Evolutionary conservation across 306 rosid genomes (phyloP), one percentile per base, ranked within the genome.

Genomic region (Rubus parviflorus): DNA sequence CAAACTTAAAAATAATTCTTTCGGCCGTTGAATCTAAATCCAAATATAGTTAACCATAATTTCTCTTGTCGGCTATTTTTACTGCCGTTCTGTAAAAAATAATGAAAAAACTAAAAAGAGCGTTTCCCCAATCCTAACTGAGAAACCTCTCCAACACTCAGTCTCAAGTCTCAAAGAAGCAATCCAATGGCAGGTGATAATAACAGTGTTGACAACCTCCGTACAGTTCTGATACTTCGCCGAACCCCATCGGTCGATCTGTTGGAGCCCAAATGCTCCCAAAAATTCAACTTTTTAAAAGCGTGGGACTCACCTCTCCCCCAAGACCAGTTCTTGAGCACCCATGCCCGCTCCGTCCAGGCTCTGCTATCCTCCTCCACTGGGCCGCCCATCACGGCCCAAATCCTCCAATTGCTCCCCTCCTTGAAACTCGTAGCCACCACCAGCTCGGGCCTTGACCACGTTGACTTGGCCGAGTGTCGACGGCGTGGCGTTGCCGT

Each of bases 291-390:
- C 11, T 47, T 70, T 42, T 74, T 79, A 37, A 79, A 79, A 48
- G 78, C 86, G 14, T 83, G 78, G 75, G 54, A 53, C 16, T 83
- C 83, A 22, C 16, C 69, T 45, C 81, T 83, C 51, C 66, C 86
- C 5, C 71, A 70, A 1, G 58, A 35, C 51, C 72, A 75, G 43
- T 70, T 79, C 78, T 49, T 83, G 61, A 13, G 49, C 19, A 17
- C 77, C 30, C 68, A 57, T 14, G 81, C 68, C 40, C 4, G n/a
- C 77, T 81, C 79, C 7, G 52, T 60, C 51, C 57, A 47, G 53
- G 82, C 86, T 40, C 9, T 81, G 62, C 20, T 81, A 23, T 20
- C 74, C 25, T 46, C 72, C 10, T 1, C 37, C 56, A 4, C 12
- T 6, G 70, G 13, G 7, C 73, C 42, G 9, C 7, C n/a, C 30